Conservation (phyloP, 345 rosid species). For the Populus tremula region DNA sequence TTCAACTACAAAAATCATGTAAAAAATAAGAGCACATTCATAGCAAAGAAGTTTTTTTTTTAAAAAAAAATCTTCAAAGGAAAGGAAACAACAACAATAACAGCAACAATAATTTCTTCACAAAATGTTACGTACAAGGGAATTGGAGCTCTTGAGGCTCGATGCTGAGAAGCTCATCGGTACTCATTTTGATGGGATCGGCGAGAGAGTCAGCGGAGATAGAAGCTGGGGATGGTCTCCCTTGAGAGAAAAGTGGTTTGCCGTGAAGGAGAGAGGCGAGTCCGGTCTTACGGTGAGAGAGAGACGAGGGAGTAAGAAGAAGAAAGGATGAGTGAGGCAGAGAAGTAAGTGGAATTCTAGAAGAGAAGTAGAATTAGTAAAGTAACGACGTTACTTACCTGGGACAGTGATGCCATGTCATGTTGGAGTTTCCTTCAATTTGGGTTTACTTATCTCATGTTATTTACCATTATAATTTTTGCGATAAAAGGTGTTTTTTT, state of each 20-base stretch:
- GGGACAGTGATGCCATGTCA: slow-evolving; percentile 29
- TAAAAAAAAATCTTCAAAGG: slow-evolving; percentile 16
- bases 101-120: not conserved
- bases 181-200: slow-evolving; percentile 45
- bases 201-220: slow-evolving; percentile 10
- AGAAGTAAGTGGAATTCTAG: not conserved
- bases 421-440: slow-evolving; percentile 4
- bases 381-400: slow-evolving; percentile 2
- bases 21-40: not conserved
- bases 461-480: too few relatives aligned
- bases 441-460: too few relatives aligned
- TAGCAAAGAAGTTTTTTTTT: too few relatives aligned
- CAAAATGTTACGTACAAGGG: slow-evolving; percentile 39
- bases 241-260: not conserved
- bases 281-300: not conserved
- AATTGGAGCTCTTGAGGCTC: slow-evolving; percentile 80
- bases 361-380: too few relatives aligned
- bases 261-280: not conserved
- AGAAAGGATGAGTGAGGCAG: not conserved
- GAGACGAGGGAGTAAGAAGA: not conserved
- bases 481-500: not conserved
- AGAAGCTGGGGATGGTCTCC: not conserved
- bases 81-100: not conserved
- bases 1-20: slow-evolving; percentile 45
- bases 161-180: slow-evolving; percentile 60